Evolutionary conservation across 148 eudicot genomes (phyloP).

Genomic region (Fagopyrum homotropicum): DNA sequence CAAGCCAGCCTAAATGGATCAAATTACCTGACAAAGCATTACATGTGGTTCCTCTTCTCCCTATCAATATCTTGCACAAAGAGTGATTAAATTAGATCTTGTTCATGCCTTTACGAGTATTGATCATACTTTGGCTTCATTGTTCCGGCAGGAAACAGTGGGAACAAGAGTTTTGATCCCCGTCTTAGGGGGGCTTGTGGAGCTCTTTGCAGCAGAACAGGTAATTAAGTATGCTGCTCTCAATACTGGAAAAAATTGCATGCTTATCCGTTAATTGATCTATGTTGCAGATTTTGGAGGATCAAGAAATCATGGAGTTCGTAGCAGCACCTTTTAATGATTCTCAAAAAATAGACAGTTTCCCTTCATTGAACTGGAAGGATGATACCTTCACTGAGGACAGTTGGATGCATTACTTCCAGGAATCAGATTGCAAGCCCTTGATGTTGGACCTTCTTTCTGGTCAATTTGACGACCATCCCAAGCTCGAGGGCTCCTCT

Average conservation of each 20-base stretch:
- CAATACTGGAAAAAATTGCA: not conserved
- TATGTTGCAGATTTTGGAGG: constrained; percentile 39
- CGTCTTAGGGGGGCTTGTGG: constrained; percentile 67
- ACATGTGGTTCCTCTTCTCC: constrained; percentile 23
- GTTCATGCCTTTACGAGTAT: not conserved
- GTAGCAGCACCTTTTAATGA: constrained; percentile 28
- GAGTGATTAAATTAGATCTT: not conserved
- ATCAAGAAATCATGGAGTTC: constrained; percentile 43
- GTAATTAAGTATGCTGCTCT: constrained; percentile 25
- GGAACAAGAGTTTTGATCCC: constrained; percentile 79
- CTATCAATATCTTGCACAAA: constrained; percentile 2
- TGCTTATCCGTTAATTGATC: not conserved
- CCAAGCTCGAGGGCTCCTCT: constrained; percentile 43
- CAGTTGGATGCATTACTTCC: constrained; percentile 16
- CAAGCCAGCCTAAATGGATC: constrained; percentile 56
- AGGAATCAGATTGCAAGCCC: constrained; percentile 15
- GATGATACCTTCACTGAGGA: constrained; percentile 21
- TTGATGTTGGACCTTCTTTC: not conserved
- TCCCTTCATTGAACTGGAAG: constrained; percentile 19
- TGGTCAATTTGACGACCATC: constrained; percentile 18
- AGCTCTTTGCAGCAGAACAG: constrained; percentile 53
- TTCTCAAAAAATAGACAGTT: constrained; percentile 22
- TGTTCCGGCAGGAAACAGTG: constrained; percentile 29
- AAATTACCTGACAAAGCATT: constrained; percentile 17
- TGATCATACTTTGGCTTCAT: not conserved